Evolutionary conservation across 441 rosid genomes (phyloP).

Genomic region (Pelargonium myrrhifolium): DNA sequence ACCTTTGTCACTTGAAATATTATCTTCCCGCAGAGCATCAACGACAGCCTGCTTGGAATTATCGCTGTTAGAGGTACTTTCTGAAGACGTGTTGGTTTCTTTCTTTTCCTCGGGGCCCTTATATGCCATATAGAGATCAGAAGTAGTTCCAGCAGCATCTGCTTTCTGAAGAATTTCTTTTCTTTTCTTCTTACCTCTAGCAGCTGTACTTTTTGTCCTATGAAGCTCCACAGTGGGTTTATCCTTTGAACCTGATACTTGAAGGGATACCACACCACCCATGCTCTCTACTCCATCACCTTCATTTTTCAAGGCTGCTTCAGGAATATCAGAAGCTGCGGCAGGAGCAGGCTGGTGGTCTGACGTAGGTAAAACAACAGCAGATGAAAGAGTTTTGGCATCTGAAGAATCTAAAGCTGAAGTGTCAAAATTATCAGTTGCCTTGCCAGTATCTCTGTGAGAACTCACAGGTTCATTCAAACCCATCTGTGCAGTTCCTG

Average conservation of each 20-base stretch:
- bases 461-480: conserved; percentile 26
- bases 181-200: conserved; percentile 47
- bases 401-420: conserved; percentile 23
- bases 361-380: conserved; percentile 17
- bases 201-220: conserved; percentile 36
- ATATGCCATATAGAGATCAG: conserved; percentile 84
- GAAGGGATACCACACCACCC: conserved; percentile 26
- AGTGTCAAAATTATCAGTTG: conserved; percentile 16
- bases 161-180: conserved; percentile 77
- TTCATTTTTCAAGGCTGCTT: conserved; percentile 22
- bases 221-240: conserved; percentile 36
- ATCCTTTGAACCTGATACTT: conserved; percentile 42
- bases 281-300: conserved; percentile 29
- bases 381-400: not conserved
- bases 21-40: conserved; percentile 28
- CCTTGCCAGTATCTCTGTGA: conserved; percentile 19
- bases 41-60: conserved; percentile 33
- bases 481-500: conserved; percentile 25
- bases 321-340: conserved; percentile 25
- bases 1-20: conserved; percentile 27
- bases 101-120: conserved; percentile 87
- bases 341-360: conserved; percentile 30
- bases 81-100: conserved; percentile 28
- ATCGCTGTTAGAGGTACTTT: conserved; percentile 23
- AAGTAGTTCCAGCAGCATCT: conserved; percentile 80